Evolutionary conservation across 163 green algal genomes (phyloP).

Genomic region (Scenedesmus sp.): DNA sequence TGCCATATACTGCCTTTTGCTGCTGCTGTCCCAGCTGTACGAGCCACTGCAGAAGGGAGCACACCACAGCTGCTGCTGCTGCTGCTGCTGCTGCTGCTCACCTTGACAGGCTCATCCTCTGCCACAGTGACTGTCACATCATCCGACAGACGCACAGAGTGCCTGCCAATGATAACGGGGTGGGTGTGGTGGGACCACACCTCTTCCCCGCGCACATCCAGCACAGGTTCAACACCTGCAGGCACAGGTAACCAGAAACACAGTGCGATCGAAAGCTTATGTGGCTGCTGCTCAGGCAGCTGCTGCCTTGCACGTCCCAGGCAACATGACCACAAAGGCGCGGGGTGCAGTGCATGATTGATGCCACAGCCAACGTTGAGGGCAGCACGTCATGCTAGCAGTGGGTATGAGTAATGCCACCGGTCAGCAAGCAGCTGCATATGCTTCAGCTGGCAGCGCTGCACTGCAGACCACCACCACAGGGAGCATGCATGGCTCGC

Average conservation of each 20-base stretch:
- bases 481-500: background rate
- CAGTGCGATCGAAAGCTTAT: background rate
- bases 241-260: background rate
- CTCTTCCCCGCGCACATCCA: background rate
- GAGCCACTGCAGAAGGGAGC: background rate
- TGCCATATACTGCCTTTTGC: no score
- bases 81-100: background rate
- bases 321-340: background rate
- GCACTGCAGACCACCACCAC: background rate
- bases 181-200: background rate
- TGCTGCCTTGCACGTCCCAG: background rate
- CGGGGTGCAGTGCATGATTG: no score
- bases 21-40: no score
- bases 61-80: background rate
- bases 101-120: conserved; percentile 35
- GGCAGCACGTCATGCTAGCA: no score
- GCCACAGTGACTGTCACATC: conserved; percentile 27
- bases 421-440: background rate
- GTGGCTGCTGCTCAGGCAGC: background rate
- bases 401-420: no score
- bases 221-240: background rate
- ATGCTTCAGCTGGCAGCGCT: background rate
- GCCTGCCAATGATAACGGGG: background rate
- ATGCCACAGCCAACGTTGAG: no score
- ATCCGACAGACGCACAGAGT: conserved; percentile 10